Evolutionary conservation across 257 asterid genomes (phyloP), one percentile per base, ranked within the genome.

Genomic region (Solanum commersonii): DNA sequence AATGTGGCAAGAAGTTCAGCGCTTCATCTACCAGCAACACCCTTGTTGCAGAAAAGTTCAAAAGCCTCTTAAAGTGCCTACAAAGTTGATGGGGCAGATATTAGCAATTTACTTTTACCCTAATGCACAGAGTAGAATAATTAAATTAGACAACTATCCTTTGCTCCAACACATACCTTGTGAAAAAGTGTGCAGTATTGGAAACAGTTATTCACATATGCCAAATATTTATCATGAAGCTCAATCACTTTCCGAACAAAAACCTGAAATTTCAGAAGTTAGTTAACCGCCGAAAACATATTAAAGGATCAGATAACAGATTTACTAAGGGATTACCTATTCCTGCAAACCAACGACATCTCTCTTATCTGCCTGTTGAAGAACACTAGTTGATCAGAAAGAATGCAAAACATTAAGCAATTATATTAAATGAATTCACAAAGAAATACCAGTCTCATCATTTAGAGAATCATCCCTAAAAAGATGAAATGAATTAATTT

Each of bases 1-100:
- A 95, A 96, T 82, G 99, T 94, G 56, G 99, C 98, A 9, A 96
- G 98, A 89, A 97, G 98, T 89, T 97, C 99, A 1, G 99, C 98
- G 83, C 97, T 96, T 18, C 98, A 96, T 90, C 96, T 95, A 89
- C 99, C 99, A 90, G 98, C 97, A 89, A 96, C 97, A 49, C 98
- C 98, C 90, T 97, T 97, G 92, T 97, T 96, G 94, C 98, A 97
- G 89, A 97, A 95, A 82, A 94, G 93, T 90, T 96, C 98, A 87
- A 96, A 97, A 84, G 99, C 99, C 92, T 97, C 99, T 90, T 97
- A 94, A 71, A 97, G 98, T 90, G 99, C 99, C 99, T 97, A 72
- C 29, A 79, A 84, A 37, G 44, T 89, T 20, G 59, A 88, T 59
- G 88, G 83, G n/a, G 23, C 16, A 31, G 29, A 72, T 84, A 34